phyloP scores from a whole-genome alignment of 2,329 filamentous ascomycete species.

The Coleophoma cylindrospora region DNA sequence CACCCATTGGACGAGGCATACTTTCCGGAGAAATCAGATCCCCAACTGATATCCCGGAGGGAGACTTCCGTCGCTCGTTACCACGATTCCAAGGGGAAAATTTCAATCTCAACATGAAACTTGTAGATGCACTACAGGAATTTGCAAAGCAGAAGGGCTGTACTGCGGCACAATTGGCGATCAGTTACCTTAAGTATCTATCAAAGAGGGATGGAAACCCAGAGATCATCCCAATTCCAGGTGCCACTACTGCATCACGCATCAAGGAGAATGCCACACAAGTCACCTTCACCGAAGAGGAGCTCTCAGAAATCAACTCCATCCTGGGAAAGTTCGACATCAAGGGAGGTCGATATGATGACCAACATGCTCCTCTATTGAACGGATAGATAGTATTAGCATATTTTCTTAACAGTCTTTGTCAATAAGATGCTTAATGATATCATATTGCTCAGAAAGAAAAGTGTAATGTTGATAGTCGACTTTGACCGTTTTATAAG shows the following conservation, averaged over 20 bases:
- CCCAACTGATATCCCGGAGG: conserved; percentile 48
- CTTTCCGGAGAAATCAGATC: conserved; percentile 47
- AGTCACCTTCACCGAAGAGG: conserved; percentile 43
- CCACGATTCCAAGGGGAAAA: conserved; percentile 60
- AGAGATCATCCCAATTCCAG: conserved; percentile 61
- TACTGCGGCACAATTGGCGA: conserved; percentile 59
- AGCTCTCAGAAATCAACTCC: conserved; percentile 44
- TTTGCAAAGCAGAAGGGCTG: conserved; percentile 56
- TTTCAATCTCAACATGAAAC: conserved; percentile 59
- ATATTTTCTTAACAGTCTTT: neutral
- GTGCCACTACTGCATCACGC: conserved; percentile 49
- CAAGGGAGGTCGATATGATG: conserved; percentile 42
- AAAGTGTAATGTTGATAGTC: conserved; percentile 24
- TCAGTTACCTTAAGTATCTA: conserved; percentile 55
- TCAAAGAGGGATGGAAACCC: conserved; percentile 22
- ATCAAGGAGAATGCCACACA: conserved; percentile 55
- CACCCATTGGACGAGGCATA: conserved; percentile 61
- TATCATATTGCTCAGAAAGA: conserved; percentile 18
- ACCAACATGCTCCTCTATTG: conserved; percentile 3
- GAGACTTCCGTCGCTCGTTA: conserved; percentile 49
- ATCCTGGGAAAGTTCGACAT: conserved; percentile 43
- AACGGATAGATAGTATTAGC: conserved; percentile 9
- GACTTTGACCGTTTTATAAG: conserved; percentile 14
- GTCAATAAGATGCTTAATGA: neutral
- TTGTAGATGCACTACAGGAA: conserved; percentile 51